Conservation (phyloP, 768 basidiomycete genomes). For the Lyophyllum shimeji region DNA sequence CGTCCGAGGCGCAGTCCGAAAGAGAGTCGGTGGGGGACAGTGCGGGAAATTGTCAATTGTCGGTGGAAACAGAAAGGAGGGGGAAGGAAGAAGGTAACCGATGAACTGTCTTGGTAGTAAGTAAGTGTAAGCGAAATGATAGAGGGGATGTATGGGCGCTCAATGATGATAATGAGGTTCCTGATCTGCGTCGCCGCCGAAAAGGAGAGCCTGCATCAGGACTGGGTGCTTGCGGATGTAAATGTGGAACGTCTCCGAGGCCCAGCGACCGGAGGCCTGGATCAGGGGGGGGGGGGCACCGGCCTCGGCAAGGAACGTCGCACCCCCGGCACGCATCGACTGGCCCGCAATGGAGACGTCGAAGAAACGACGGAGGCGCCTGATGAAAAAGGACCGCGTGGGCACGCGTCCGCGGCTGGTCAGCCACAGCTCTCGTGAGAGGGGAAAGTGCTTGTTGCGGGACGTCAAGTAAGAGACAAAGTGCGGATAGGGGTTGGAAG, state of each 20-base stretch:
- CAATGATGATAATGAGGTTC: too few species aligned
- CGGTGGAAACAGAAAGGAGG: too few species aligned
- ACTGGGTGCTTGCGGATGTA: conserved; percentile 27
- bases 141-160: too few species aligned
- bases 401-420: conserved; percentile 5
- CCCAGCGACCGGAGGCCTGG: conserved; percentile 33
- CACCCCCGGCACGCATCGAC: conserved; percentile 36
- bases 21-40: too few species aligned
- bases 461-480: conserved; percentile 6
- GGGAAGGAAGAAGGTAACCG: too few species aligned
- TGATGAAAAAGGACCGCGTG: conserved; percentile 12
- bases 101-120: too few species aligned
- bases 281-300: conserved; percentile 28
- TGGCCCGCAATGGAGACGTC: conserved; percentile 28
- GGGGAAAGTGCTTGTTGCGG: conserved; percentile 6
- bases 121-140: too few species aligned
- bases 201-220: too few species aligned
- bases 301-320: conserved; percentile 27
- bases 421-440: conserved; percentile 16
- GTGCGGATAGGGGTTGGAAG: background rate
- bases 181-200: too few species aligned
- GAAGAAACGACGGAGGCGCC: conserved; percentile 5
- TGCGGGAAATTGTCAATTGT: too few species aligned
- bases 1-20: too few species aligned
- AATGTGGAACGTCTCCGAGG: conserved; percentile 23